Conservation (phyloP, 257 asterid genomes). For the Solanum etuberosum region DNA sequence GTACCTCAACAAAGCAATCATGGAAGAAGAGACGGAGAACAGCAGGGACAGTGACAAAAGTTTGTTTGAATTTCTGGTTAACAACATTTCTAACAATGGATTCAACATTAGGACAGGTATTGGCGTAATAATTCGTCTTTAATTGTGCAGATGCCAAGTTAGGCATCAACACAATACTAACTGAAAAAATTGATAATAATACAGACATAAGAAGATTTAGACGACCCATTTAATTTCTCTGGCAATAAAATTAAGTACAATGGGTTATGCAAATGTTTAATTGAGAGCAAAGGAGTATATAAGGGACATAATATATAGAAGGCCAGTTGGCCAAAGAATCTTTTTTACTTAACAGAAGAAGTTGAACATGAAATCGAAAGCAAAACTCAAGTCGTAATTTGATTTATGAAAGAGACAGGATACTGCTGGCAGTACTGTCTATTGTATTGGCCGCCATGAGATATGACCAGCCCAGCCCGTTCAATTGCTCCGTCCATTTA, state of each 20-base stretch:
- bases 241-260: not conserved
- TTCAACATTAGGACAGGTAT: conserved; percentile 63
- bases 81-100: conserved; percentile 46
- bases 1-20: conserved; percentile 64
- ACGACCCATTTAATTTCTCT: conserved; percentile 22
- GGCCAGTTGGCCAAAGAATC: not conserved
- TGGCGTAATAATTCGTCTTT: conserved; percentile 33
- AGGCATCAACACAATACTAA: conserved; percentile 9
- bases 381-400: not conserved
- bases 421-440: not conserved
- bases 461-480: not conserved
- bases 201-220: not conserved
- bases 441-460: not conserved
- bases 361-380: not conserved
- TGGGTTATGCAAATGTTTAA: not conserved
- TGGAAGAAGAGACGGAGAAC: conserved; percentile 75
- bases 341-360: not conserved
- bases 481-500: not conserved
- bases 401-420: not conserved
- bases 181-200: conserved; percentile 12
- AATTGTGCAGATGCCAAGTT: conserved; percentile 37
- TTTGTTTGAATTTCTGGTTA: conserved; percentile 39
- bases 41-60: conserved; percentile 63
- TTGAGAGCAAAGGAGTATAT: not conserved
- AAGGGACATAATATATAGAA: not conserved